Conservation (phyloP, 169 alveolate species). For the Perkinsus marinus region DNA sequence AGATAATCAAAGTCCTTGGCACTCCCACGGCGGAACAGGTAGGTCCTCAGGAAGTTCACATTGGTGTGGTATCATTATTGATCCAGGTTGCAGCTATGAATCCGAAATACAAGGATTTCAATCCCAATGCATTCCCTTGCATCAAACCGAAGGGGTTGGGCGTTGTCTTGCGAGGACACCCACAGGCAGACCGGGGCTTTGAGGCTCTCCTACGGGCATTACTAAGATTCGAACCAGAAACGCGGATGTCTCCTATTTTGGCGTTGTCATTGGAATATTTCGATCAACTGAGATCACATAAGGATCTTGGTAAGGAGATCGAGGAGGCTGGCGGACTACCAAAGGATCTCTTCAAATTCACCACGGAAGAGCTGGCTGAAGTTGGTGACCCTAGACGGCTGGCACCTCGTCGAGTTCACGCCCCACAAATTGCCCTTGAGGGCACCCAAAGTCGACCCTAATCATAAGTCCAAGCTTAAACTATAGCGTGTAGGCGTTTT, state of each 20-base stretch:
- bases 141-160: neutral
- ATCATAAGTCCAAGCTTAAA: too few relatives aligned
- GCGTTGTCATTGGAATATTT: neutral
- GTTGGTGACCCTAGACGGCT: neutral
- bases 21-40: neutral
- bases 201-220: neutral
- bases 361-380: neutral
- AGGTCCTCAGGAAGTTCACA: neutral
- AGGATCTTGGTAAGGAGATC: neutral
- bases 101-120: neutral
- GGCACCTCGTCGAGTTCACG: neutral
- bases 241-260: neutral
- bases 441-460: too few relatives aligned
- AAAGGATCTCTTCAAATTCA: neutral
- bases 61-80: neutral
- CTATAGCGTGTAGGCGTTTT: too few relatives aligned
- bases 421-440: neutral
- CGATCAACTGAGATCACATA: neutral
- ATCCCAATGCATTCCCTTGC: neutral
- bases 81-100: neutral
- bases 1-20: constrained; percentile 68
- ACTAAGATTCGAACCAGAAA: neutral
- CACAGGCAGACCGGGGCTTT: neutral
- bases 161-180: neutral
- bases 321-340: neutral